Evolutionary conservation across 1,139 yeast species (phyloP).

Genomic region (Zygotorulaspora mrakii): DNA sequence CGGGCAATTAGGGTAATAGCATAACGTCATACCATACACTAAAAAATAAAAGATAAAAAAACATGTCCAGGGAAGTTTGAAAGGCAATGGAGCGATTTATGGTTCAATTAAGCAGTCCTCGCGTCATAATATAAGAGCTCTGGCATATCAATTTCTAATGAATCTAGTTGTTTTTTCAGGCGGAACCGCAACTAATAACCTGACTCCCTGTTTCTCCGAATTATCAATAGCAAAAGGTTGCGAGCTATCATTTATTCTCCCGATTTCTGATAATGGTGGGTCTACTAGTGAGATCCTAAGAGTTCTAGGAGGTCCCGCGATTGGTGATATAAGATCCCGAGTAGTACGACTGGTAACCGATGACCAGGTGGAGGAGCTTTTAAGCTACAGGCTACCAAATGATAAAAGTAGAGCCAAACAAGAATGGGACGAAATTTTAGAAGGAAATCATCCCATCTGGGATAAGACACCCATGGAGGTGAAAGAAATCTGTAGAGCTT

Average conservation of each 20-base stretch:
- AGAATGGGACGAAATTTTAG: slow-evolving; percentile 78
- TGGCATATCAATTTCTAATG: slow-evolving; percentile 22
- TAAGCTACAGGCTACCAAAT: slow-evolving; percentile 59
- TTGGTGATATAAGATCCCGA: slow-evolving; percentile 86
- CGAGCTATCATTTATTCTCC: slow-evolving; percentile 61
- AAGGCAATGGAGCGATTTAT: background rate
- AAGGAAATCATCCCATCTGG: slow-evolving; percentile 78
- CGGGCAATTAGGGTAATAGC: slow-evolving; percentile 3
- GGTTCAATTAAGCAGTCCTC: too few relatives aligned
- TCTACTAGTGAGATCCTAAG: slow-evolving; percentile 89
- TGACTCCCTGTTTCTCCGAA: slow-evolving; percentile 51
- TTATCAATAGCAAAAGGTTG: slow-evolving; percentile 37
- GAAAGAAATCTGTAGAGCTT: slow-evolving; percentile 71
- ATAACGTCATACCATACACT: background rate
- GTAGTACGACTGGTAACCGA: slow-evolving; percentile 62
- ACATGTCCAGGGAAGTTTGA: background rate
- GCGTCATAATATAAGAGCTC: too few relatives aligned
- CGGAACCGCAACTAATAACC: slow-evolving; percentile 71
- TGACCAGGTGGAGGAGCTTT: slow-evolving; percentile 42
- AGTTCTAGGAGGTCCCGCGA: slow-evolving; percentile 91
- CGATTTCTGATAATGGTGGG: slow-evolving; percentile 92
- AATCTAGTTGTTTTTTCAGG: slow-evolving; percentile 56
- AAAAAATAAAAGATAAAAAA: slow-evolving; percentile 1
- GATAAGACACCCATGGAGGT: slow-evolving; percentile 54
- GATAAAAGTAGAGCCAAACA: slow-evolving; percentile 51